Conservation (phyloP, 2,329 filamentous ascomycete genomes). For the Periglandula ipomoeae region DNA sequence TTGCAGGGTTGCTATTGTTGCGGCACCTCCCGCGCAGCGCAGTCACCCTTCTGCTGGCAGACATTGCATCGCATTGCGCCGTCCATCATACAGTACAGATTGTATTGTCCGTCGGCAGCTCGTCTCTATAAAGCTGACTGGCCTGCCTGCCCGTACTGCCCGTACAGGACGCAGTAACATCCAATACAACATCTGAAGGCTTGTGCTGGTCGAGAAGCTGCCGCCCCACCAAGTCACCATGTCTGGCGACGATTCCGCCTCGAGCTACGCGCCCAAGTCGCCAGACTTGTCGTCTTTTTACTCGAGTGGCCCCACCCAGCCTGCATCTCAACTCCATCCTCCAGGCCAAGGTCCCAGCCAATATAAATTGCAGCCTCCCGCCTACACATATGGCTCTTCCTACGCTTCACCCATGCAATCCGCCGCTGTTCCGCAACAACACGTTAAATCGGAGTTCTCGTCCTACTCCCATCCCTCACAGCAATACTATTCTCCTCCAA, state of each 20-base stretch:
- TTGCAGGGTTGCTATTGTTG: background rate
- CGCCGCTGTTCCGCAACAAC: constrained; percentile 17
- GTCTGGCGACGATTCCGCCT: constrained; percentile 36
- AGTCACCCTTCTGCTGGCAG: background rate
- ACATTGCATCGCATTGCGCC: background rate
- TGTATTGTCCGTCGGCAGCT: background rate
- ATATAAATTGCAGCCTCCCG: constrained; percentile 25
- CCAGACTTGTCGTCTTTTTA: constrained; percentile 51
- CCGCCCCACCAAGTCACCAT: constrained; percentile 17
- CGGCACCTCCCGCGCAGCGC: background rate
- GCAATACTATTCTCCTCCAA: constrained; percentile 14
- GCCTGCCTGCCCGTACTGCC: background rate
- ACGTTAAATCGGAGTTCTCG: constrained; percentile 16
- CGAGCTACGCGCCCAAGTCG: constrained; percentile 46
- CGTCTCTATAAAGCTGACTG: background rate
- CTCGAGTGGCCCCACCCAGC: constrained; percentile 24
- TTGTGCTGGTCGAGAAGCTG: background rate
- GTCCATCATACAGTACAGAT: background rate
- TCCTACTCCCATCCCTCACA: constrained; percentile 14
- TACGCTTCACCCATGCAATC: constrained; percentile 20
- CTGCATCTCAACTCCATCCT: constrained; percentile 12
- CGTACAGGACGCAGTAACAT: background rate
- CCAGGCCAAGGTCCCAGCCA: constrained; percentile 15
- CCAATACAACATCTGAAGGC: no score
- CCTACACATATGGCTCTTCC: constrained; percentile 18